Evolutionary conservation across 2,329 filamentous ascomycete genomes (phyloP), one percentile per base, ranked within the genome.

Genomic region (Lachnellula suecica): DNA sequence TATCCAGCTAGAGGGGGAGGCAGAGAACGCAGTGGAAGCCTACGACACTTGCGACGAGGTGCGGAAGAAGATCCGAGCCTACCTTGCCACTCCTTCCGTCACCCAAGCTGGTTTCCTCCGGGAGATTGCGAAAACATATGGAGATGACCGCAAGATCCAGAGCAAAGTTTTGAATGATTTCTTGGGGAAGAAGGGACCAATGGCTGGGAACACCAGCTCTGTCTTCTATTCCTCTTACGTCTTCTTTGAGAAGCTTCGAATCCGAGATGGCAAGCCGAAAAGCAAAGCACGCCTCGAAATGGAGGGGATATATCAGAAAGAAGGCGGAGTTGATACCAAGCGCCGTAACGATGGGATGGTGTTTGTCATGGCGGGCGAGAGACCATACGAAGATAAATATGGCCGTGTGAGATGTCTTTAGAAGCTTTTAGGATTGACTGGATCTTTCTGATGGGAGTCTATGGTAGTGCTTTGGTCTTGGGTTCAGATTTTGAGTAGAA

Each of bases 1-100:
- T n/a, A 64, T 83, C 29, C 45, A 63, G 6, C 69, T 84, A 0
- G 66, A 70, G 0, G 74, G 76, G 13, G 80, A 84, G 63, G 72
- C 72, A 0, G 61, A 66, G 0, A 70, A 72, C 31, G 60, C 52
- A 0, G 79, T 83, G 5, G 66, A 69, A 1, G 68, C 85, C 27
- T 84, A 70, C 62, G 80, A 84, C 54, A 79, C 76, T 4, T 84
- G 81, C 66, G 76, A 84, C 58, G 78, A 79, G 45, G 63, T 84
- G n/a, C 75, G 82, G 44, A 74, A 71, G 63, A 84, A 84, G 70
- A 82, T 84, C 59, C 71, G 71, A 24, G 73, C 73, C 1, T 68
- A 79, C 53, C 69, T 84, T 9, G 62, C 66, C 15, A 70, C 74
- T 43, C 69, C 74, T 0, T 69, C 69, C 43, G 68, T 81, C 46